These are phyloP conservation scores for Trichomonas tenax DNA, from an alignment of 208 protist species.

Conservation along the genomic window DNA sequence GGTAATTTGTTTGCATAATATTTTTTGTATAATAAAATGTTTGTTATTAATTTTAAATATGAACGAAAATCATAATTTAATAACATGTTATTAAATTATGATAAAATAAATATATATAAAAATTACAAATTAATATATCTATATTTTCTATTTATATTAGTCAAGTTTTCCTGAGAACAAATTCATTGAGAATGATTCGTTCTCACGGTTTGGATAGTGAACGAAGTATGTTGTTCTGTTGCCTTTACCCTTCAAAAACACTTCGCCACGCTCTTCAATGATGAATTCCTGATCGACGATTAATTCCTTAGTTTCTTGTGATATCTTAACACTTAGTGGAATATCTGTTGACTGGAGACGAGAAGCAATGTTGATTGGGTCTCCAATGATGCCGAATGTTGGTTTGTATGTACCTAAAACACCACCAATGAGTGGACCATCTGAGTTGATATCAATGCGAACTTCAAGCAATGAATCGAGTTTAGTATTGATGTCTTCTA, in stretches of 20 bases:
- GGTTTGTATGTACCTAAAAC: neutral
- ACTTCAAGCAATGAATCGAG: no score
- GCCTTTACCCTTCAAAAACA: constrained; percentile 3
- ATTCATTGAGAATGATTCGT: no score
- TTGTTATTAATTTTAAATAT: neutral
- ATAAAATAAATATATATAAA: no score
- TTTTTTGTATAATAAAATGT: neutral
- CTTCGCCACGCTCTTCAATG: neutral
- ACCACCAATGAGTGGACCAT: neutral
- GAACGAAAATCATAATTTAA: no score
- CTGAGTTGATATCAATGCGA: neutral
- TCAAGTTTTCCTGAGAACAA: no score
- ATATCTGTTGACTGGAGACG: neutral
- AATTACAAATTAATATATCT: no score
- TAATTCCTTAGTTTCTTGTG: neutral
- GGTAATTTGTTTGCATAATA: neutral
- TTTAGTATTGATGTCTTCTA: no score
- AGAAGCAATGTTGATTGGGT: neutral
- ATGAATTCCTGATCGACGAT: neutral
- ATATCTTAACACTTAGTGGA: neutral
- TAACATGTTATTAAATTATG: no score
- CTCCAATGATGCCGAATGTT: neutral
- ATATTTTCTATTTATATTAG: no score
- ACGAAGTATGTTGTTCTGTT: neutral
- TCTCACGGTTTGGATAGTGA: neutral